Percentiles rank a stretch among this genome's conserved stretches.
These are phyloP conservation scores for Nasturtium officinale DNA, from an alignment of 345 rosid genomes.

Conservation along the genomic window DNA sequence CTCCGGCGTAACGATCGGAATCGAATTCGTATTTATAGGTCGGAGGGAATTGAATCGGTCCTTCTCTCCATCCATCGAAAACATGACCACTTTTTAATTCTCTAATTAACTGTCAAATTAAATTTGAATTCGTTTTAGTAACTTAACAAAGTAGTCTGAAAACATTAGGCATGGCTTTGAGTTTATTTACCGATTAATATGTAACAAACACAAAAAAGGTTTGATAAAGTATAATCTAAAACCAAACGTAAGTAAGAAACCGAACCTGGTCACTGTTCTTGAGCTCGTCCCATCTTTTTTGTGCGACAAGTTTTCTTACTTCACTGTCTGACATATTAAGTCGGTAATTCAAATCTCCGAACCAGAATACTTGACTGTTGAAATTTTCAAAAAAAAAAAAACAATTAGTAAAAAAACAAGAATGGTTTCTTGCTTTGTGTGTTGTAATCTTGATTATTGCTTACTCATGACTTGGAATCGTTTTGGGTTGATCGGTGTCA, in stretches of 20 bases:
- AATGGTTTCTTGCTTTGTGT: not conserved
- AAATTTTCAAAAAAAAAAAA: conserved; percentile 2
- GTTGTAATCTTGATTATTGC: conserved; percentile 28
- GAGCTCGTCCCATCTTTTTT: conserved; percentile 79
- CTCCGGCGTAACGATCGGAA: conserved; percentile 84
- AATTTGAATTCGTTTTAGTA: not conserved
- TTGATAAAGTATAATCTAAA: not conserved
- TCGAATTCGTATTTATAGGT: conserved; percentile 95
- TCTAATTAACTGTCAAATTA: conserved; percentile 59
- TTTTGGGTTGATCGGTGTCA: conserved; percentile 73
- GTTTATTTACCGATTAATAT: not conserved
- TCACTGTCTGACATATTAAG: conserved; percentile 74
- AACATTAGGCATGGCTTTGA: not conserved
- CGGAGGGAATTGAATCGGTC: conserved; percentile 79
- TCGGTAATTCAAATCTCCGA: conserved; percentile 96
- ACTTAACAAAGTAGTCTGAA: conserved; percentile 3
- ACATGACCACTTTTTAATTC: conserved; percentile 77
- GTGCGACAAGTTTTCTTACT: conserved; percentile 73
- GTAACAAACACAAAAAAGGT: not conserved
- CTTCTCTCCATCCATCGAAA: conserved; percentile 95
- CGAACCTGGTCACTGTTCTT: conserved; percentile 79
- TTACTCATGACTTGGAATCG: conserved; percentile 93
- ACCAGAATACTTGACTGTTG: conserved; percentile 93
- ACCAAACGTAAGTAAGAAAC: conserved; percentile 3
- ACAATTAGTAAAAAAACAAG: not conserved